Evolutionary conservation across 345 rosid species (phyloP), one percentile per base, ranked within the genome.

Genomic region (Melaleuca quinquenervia): DNA sequence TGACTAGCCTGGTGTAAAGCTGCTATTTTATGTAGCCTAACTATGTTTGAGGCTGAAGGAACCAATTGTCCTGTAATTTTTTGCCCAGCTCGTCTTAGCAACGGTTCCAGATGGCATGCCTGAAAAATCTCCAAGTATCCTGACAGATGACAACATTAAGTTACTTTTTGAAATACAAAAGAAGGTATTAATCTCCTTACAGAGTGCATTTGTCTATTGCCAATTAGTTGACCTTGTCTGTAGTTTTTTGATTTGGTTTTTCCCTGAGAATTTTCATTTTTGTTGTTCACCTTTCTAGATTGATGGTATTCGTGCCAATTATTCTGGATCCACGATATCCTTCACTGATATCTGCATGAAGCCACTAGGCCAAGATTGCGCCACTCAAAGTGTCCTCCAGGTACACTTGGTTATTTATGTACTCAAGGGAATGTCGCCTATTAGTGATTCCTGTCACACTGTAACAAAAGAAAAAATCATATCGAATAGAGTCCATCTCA

Each of bases 381-480:
- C 98, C 84, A 96, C 96, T 85, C 99, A 97, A 88, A 96, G 95
- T 91, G 90, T 97, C 86, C 88, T 97, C 70, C 99, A 97, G 98
- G 99, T 97, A 84, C 56, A 36, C 50, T 84, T 82, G 26, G 45
- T 82, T n/a, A 32, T 70, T 36, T 26, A 13, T 70, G 80, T 70
- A 70, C 80, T 20, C 48, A 70, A 70, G 80, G 7, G 80, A 36
- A 70, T 36, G 44, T 36, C 48, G 18, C 48, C 80, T 70, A 36
- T 36, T 36, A 32, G 13, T 18, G 80, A 70, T 36, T 70, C 80
- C 80, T 36, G 48, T 9, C 48, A 70, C 48, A 36, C 11, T 36
- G 80, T 18, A 20, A 13, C 80, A 18, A 70, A 70, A 70, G 13
- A 20, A 70, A 70, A 70, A 70, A 36, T 18, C 22, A 18, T 41